Conservation (phyloP, 1,284 basidiomycete genomes). For the Chiua sp. region DNA sequence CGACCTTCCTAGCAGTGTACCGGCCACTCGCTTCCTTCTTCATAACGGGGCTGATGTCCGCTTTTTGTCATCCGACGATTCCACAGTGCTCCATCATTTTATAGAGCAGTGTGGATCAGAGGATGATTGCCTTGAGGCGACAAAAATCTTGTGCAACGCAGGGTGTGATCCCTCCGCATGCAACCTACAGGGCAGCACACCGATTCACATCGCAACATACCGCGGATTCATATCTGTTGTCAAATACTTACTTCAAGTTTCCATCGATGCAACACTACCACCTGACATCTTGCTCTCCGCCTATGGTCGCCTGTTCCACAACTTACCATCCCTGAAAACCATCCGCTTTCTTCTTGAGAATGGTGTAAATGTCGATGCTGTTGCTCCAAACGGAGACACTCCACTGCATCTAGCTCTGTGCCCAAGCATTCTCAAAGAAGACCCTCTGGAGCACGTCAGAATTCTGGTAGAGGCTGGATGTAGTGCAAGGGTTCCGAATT, state of each 20-base stretch:
- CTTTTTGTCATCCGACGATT: neutral
- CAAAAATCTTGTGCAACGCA: too few species aligned
- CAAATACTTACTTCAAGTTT: constrained; percentile 9
- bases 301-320: neutral
- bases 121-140: too few species aligned
- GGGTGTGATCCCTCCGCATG: too few species aligned
- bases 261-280: neutral
- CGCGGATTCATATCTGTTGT: neutral
- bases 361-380: constrained; percentile 1
- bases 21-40: neutral
- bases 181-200: too few species aligned
- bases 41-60: neutral
- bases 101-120: too few species aligned
- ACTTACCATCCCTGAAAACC: neutral
- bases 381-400: too few species aligned
- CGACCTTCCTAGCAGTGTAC: too few species aligned
- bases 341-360: neutral
- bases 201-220: too few species aligned
- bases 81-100: too few species aligned
- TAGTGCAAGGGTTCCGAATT: neutral
- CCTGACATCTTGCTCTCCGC: constrained; percentile 5
- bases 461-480: neutral
- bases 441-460: neutral
- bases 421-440: too few species aligned
- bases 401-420: constrained; percentile 4